phyloP scores from a whole-genome alignment of 192 early-diverging fungal species.

The Umbelopsis isabellina region DNA sequence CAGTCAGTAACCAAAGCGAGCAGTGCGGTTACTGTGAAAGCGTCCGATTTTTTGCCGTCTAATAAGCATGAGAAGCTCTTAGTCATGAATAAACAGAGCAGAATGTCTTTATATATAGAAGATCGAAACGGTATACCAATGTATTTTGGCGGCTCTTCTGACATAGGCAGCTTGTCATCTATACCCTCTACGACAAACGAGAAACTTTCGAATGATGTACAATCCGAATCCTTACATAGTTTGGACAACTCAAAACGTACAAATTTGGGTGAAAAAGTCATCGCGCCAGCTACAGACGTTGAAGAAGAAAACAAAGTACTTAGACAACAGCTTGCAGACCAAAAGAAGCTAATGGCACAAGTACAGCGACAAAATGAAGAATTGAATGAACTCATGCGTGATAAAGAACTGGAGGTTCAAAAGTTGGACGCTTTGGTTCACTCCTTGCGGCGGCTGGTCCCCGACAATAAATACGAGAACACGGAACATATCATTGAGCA shows the following conservation, averaged over 20 bases:
- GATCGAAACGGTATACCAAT: neutral
- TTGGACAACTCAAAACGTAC: too few species aligned
- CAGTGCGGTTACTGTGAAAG: neutral
- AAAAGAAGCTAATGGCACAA: too few species aligned
- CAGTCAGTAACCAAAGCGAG: neutral
- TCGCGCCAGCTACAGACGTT: too few species aligned
- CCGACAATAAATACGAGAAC: neutral
- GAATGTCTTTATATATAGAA: neutral
- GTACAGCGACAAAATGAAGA: neutral
- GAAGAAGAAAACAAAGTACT: too few species aligned
- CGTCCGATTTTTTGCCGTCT: constrained; percentile 1
- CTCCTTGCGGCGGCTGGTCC: neutral
- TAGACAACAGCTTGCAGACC: too few species aligned
- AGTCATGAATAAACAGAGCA: neutral
- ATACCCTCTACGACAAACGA: neutral
- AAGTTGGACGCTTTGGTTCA: neutral
- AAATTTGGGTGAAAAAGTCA: too few species aligned
- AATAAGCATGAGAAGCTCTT: neutral
- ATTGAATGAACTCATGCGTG: neutral
- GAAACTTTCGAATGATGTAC: too few species aligned
- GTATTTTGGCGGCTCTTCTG: neutral
- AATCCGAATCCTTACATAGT: too few species aligned
- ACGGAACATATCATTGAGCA: neutral
- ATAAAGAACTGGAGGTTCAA: neutral
- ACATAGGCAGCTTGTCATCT: neutral